Conservation (phyloP, 1,284 basidiomycete species). For the Pseudozyma thailandica region DNA sequence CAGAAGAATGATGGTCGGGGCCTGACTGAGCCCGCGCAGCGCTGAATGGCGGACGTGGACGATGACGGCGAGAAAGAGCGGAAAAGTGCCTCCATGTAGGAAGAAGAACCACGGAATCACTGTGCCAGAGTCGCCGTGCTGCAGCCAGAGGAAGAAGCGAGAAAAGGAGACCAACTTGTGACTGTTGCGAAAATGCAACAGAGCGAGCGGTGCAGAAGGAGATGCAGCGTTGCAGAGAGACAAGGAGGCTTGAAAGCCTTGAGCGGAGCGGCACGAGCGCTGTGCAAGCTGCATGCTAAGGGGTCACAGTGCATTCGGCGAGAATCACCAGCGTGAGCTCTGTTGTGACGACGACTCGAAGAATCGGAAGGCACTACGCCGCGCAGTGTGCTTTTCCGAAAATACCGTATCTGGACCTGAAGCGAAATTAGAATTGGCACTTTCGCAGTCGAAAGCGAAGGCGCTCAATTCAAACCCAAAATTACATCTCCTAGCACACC, state of each 20-base stretch:
- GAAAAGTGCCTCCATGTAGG: too few relatives aligned
- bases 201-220: background rate
- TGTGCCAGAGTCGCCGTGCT: background rate
- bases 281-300: constrained; percentile 1
- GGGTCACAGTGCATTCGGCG: background rate
- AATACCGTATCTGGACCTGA: background rate
- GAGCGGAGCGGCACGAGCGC: background rate
- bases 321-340: background rate
- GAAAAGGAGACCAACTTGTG: background rate
- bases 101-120: background rate
- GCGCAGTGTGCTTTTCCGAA: background rate
- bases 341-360: background rate
- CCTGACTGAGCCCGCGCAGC: background rate
- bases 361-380: background rate
- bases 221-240: background rate
- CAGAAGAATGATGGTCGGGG: constrained; percentile 4
- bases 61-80: background rate
- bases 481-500: too few relatives aligned
- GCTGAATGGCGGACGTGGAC: background rate
- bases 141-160: background rate
- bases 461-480: too few relatives aligned
- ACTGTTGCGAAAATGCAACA: background rate
- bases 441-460: background rate
- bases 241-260: constrained; percentile 2
- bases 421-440: background rate